Percentiles rank a stretch among this genome's conserved stretches.
These are phyloP conservation scores for Solanum hybrid DNA, from an alignment of 305 asterid species.

Conservation along the genomic window DNA sequence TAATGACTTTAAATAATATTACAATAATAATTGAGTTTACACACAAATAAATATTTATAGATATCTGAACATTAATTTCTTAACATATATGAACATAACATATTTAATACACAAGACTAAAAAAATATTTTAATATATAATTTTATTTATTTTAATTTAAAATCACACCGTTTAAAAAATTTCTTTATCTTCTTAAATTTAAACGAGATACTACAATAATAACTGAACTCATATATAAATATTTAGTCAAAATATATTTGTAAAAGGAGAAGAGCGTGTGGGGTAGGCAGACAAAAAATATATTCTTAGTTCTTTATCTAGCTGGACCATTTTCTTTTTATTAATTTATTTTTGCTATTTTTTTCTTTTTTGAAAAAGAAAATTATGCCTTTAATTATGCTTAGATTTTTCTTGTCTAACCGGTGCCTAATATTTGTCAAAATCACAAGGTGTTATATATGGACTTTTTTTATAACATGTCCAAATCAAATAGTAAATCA, in stretches of 20 bases:
- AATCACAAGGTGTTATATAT: not conserved
- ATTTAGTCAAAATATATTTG: not conserved
- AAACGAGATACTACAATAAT: not conserved
- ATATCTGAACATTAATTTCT: not conserved
- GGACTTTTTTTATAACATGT: not conserved
- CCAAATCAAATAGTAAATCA: not conserved
- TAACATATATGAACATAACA: not conserved
- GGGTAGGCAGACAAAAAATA: not conserved
- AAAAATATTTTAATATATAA: not conserved
- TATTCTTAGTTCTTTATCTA: not conserved
- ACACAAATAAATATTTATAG: not conserved
- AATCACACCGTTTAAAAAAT: accelerated
- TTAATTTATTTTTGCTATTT: not conserved
- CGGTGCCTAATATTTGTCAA: not conserved
- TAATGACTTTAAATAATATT: not conserved
- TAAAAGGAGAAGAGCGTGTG: not conserved
- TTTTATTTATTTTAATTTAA: not conserved
- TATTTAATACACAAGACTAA: not conserved
- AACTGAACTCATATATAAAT: not conserved
- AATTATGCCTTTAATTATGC: not conserved
- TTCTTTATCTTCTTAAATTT: too few relatives aligned
- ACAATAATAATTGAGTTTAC: not conserved
- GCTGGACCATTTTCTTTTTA: not conserved
- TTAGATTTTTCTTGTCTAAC: not conserved
- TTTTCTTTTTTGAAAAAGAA: not conserved